phyloP scores from a whole-genome alignment of 305 asterid species.

The Salvia sclarea region DNA sequence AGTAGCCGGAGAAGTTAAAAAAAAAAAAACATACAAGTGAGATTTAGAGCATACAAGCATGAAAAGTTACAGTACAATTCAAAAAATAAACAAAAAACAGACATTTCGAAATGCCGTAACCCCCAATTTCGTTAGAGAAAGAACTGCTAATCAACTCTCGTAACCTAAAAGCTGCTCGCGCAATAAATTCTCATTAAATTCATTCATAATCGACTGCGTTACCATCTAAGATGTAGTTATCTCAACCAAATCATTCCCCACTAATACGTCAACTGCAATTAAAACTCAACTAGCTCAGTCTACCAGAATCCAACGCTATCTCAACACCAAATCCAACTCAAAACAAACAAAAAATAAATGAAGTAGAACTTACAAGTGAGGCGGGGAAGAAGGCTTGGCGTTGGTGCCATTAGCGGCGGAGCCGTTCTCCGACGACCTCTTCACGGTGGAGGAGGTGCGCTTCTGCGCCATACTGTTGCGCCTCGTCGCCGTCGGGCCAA shows the following conservation, averaged over 20 bases:
- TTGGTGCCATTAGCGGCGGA: slow-evolving; percentile 50
- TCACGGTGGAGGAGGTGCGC: slow-evolving; percentile 53
- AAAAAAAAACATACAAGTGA: too few species aligned
- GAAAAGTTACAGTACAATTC: neutral
- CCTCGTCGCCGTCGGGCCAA: slow-evolving; percentile 52
- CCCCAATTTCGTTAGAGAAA: neutral
- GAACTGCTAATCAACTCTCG: neutral
- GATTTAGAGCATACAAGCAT: neutral
- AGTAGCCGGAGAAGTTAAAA: too few species aligned
- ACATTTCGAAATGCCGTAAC: neutral
- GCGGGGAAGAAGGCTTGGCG: slow-evolving; percentile 65
- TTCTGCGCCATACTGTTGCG: slow-evolving; percentile 63
- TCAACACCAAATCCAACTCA: neutral
- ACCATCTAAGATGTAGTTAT: neutral
- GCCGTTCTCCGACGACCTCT: slow-evolving; percentile 77
- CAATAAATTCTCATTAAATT: slow-evolving; percentile 2
- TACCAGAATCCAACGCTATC: neutral
- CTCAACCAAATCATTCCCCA: neutral
- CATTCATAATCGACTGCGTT: neutral
- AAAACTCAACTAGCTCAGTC: too few species aligned
- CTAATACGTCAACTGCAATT: neutral
- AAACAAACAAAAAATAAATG: neutral
- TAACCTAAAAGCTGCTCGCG: neutral
- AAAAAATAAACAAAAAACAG: neutral
- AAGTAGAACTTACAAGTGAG: slow-evolving; percentile 51